These are phyloP conservation scores for Pyrus bretschneideri DNA, from an alignment of 306 rosid genomes.

Conservation along the genomic window DNA sequence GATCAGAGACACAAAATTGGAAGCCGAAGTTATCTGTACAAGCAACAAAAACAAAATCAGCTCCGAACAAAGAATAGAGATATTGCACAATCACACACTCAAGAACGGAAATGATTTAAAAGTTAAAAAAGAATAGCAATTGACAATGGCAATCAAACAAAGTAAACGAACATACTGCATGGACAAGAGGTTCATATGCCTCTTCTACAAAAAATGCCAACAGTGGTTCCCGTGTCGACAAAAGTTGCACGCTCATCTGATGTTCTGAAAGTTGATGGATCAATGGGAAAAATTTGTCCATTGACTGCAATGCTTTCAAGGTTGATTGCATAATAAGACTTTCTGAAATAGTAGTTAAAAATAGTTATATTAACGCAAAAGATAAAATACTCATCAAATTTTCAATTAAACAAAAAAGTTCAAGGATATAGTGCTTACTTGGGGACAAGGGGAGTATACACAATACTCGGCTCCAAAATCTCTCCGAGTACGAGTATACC, in stretches of 20 bases:
- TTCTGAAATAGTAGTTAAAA: constrained; percentile 43
- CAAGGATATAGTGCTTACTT: constrained; percentile 18
- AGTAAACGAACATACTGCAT: constrained; percentile 49
- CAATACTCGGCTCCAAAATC: too few species aligned
- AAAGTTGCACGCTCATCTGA: constrained; percentile 65
- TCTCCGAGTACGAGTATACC: too few species aligned
- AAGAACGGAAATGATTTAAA: not conserved
- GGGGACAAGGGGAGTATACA: too few species aligned
- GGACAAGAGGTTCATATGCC: constrained; percentile 76
- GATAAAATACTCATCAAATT: not conserved
- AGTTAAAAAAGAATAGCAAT: not conserved
- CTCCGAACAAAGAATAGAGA: not conserved
- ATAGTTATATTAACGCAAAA: constrained; percentile 16
- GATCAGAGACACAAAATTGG: constrained; percentile 35
- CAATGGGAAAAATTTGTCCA: constrained; percentile 65
- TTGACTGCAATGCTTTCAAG: constrained; percentile 77
- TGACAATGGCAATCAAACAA: not conserved
- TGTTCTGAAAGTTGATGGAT: constrained; percentile 58
- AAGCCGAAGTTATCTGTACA: constrained; percentile 53
- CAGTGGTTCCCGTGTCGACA: constrained; percentile 76
- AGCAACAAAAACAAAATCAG: constrained; percentile 20
- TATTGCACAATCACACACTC: not conserved
- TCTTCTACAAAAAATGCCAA: constrained; percentile 77
- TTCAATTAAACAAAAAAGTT: not conserved
- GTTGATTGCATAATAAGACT: constrained; percentile 64